These are phyloP conservation scores for Hippophae gyantsensis DNA, from an alignment of 306 rosid species.

Conservation along the genomic window DNA sequence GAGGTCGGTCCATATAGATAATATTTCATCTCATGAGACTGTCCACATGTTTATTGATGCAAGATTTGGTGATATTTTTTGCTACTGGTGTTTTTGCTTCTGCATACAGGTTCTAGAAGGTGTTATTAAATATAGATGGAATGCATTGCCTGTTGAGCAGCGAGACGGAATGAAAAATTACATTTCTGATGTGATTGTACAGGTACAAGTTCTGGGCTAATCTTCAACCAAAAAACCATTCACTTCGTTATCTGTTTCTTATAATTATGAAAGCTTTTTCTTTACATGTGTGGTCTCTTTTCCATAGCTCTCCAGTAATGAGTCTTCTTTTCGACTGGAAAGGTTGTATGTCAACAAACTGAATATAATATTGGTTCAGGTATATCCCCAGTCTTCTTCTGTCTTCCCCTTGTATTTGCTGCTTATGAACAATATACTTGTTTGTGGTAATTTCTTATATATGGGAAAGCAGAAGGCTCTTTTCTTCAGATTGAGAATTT, in stretches of 20 bases:
- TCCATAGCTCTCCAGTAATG: slow-evolving; percentile 73
- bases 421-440: not conserved
- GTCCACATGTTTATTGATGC: not conserved
- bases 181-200: slow-evolving; percentile 89
- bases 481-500: not conserved
- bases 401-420: not conserved
- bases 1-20: too few relatives aligned
- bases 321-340: slow-evolving; percentile 74
- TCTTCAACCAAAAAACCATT: not conserved
- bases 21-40: not conserved
- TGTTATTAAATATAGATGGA: slow-evolving; percentile 95
- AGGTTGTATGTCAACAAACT: slow-evolving; percentile 97
- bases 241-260: not conserved
- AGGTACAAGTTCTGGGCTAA: slow-evolving; percentile 34
- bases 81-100: slow-evolving; percentile 1
- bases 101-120: slow-evolving; percentile 85
- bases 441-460: not conserved
- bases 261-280: not conserved
- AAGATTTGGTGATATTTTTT: slow-evolving; percentile 4
- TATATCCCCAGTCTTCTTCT: slow-evolving; percentile 10
- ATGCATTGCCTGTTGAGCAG: slow-evolving; percentile 94
- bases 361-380: slow-evolving; percentile 97
- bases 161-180: slow-evolving; percentile 99
- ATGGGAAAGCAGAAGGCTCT: not conserved
- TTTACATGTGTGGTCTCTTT: slow-evolving; percentile 18